Base-by-base conservation (phyloP, 169 alveolate species). In the Plasmodium knowlesi region DNA sequence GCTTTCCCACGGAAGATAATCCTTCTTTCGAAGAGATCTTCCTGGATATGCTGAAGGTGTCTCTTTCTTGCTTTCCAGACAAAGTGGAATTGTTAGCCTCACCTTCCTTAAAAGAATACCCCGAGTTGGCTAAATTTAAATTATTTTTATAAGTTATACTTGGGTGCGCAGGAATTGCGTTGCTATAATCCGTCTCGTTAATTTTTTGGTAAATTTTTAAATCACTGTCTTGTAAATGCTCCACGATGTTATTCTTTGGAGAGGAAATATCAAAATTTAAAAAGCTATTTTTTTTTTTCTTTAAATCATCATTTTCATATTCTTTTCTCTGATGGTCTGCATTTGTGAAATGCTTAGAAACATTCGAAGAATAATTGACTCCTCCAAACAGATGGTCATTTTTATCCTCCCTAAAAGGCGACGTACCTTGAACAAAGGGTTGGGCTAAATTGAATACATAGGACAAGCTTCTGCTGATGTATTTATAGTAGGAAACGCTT, bases 221-320 rank as follows among this genome's bases (percentile, higher is more conserved):
- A 88, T 88, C 94, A n/a, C 89, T 88, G 82, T 88, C 94, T 37
- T 88, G 94, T n/a, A 88, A 41, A 88, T 88, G 94, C 19, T 88
- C 89, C 25, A 88, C 70, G 46, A 88, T 88, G 72, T 88, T 88
- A 72, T 79, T 54, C 30, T 86, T 86, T 12, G 92, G 92, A 54
- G 85, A 76, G 25, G 76, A 19, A 9, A 76, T 86, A 46, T 86
- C 88, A 86, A 76, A 76, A 86, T 86, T 78, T 61, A 57, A 37
- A 37, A 78, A 22, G 72, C 73, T 88, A 61, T 88, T 88, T 78
- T 80, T 73, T 76, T 86, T 86, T 32, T 28, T 54, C 39, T 78
- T 88, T 28, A 41, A 46, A 32, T 28, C 34, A 32, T 19, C 37
- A 34, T 39, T 61, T 83, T 53, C 57, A 5, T 83, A 41, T 37